Percentiles rank a stretch among this genome's conserved stretches.
phyloP scores from a whole-genome alignment of 495 filamentous ascomycete genomes.

The Hypoxylon intermedium region DNA sequence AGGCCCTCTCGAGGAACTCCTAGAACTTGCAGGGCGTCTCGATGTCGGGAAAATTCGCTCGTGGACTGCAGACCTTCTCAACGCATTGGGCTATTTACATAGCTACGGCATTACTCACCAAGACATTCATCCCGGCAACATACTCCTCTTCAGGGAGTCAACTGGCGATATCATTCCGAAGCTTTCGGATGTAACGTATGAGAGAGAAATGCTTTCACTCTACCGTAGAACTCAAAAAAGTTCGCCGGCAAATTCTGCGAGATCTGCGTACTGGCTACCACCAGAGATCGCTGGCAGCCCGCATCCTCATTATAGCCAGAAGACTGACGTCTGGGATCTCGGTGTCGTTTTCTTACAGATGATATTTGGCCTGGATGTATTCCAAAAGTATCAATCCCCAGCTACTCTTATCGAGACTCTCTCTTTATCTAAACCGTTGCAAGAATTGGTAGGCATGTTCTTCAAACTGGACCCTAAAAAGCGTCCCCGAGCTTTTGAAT shows the following conservation, averaged over 20 bases:
- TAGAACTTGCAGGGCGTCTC: constrained; percentile 78
- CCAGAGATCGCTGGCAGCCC: constrained; percentile 74
- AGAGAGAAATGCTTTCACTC: constrained; percentile 66
- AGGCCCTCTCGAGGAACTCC: constrained; percentile 79
- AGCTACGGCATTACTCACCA: constrained; percentile 81
- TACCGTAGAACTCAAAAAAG: constrained; percentile 53
- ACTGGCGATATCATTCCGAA: constrained; percentile 68
- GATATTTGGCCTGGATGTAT: constrained; percentile 83
- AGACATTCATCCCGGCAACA: constrained; percentile 75
- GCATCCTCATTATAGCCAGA: constrained; percentile 68
- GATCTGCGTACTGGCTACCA: constrained; percentile 82
- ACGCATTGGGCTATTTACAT: constrained; percentile 86
- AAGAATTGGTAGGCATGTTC: constrained; percentile 79
- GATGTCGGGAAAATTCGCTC: constrained; percentile 74
- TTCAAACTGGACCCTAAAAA: constrained; percentile 85
- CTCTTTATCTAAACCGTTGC: constrained; percentile 71
- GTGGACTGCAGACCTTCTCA: constrained; percentile 90
- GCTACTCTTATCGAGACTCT: constrained; percentile 67
- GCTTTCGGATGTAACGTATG: constrained; percentile 72
- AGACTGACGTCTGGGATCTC: constrained; percentile 94
- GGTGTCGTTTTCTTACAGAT: constrained; percentile 91
- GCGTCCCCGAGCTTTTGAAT: constrained; percentile 85
- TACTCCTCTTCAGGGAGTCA: constrained; percentile 70
- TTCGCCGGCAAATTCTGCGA: constrained; percentile 63
- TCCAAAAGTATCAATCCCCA: constrained; percentile 80